These are phyloP conservation scores for Westerdykella aurantiaca DNA, from an alignment of 2,329 filamentous ascomycete species.

Conservation along the genomic window DNA sequence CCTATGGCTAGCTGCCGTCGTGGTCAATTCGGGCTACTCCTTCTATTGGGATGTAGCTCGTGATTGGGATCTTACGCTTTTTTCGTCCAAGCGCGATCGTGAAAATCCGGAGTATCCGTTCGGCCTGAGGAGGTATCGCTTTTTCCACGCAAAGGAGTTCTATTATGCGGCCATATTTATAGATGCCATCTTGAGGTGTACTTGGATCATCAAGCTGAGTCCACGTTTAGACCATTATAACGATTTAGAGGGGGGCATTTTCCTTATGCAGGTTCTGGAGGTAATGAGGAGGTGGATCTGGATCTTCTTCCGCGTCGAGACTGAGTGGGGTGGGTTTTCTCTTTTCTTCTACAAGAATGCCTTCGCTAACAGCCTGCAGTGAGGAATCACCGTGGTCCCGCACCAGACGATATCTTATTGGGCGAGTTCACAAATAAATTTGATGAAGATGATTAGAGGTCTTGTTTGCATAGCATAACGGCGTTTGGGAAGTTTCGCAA, in stretches of 20 bases:
- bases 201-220: slow-evolving; percentile 85
- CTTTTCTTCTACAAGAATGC: not conserved
- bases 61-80: slow-evolving; percentile 91
- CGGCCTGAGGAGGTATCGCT: slow-evolving; percentile 68
- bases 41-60: slow-evolving; percentile 98
- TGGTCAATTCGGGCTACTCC: slow-evolving; percentile 85
- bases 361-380: slow-evolving; percentile 34
- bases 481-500: too few species aligned
- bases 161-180: slow-evolving; percentile 79
- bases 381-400: slow-evolving; percentile 51
- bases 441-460: slow-evolving; percentile 49
- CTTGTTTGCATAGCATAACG: not conserved
- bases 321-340: slow-evolving; percentile 68
- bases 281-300: slow-evolving; percentile 88
- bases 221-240: slow-evolving; percentile 76
- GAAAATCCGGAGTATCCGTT: slow-evolving; percentile 62
- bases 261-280: slow-evolving; percentile 79
- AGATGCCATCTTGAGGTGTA: slow-evolving; percentile 78
- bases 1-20: slow-evolving; percentile 60
- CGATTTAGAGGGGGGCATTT: slow-evolving; percentile 84
- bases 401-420: slow-evolving; percentile 65
- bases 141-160: slow-evolving; percentile 64
- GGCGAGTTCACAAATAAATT: slow-evolving; percentile 61
- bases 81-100: slow-evolving; percentile 56
- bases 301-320: slow-evolving; percentile 94